Evolutionary conservation across 108 stramenopile species (phyloP), one percentile per base, ranked within the genome.

Genomic region (Cyclotella baltica): DNA sequence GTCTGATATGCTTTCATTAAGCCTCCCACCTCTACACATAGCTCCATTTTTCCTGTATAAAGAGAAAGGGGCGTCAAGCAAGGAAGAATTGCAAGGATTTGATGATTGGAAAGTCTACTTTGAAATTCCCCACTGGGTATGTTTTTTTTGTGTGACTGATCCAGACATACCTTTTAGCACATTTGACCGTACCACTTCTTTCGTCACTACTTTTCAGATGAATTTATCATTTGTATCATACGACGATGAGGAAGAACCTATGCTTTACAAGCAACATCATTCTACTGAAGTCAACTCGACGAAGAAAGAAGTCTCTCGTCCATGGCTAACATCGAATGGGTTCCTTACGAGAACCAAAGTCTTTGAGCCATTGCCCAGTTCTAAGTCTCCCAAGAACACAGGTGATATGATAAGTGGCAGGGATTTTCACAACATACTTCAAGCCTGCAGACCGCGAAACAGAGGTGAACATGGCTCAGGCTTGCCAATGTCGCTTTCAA

Each of bases 41-140:
- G 96, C 96, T 23, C 99, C 99, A 25, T 97, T 99, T 74, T 99
- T 99, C 77, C 84, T 97, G 3, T 96, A 92, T 76, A 92, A 89
- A 38, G 75, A 76, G 48, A 68, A 78, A 36, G 76, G 70, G 19
- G 25, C 73, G 1, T 76, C 75, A 20, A 85, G 78, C 70, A 81
- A 69, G 23, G 83, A 84, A 72, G 83, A 81, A 64, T 35, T 65
- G 3, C 76, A 77, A 56, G 79, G 83, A 0, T 81, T 84, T 51
- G 83, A 84, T 23, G 80, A 84, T 66, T 74, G 67, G 78, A 83
- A 86, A 55, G 85, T 68, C 8, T 87, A 87, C 63, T 93, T 87
- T 62, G 94, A 96, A 66, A 87, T 96, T 22, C 94, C 94, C 0
- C 94, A 96, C 67, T 96, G 92, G 59, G 55, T 55, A 23, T 23